Conservation (phyloP, 1,284 basidiomycete genomes). For the Leccinum subspadiceum region DNA sequence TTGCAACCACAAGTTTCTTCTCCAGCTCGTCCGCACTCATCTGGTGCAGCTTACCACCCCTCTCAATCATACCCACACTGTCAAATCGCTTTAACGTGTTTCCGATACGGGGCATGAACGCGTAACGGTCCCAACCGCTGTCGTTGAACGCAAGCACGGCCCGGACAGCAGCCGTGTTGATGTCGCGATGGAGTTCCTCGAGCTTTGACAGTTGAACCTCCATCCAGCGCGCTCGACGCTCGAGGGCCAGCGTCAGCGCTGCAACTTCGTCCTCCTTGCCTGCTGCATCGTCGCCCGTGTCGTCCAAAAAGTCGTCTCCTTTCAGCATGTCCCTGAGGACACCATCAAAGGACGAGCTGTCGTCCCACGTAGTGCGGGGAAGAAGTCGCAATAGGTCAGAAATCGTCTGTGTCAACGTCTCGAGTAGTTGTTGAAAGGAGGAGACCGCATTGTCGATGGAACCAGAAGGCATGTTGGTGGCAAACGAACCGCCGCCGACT, state of each 20-base stretch:
- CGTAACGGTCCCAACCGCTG: constrained; percentile 74
- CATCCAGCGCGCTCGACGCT: constrained; percentile 85
- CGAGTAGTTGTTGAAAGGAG: constrained; percentile 80
- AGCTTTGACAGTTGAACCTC: constrained; percentile 82
- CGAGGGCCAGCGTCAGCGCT: constrained; percentile 74
- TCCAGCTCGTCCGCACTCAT: constrained; percentile 74
- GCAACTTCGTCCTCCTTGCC: constrained; percentile 77
- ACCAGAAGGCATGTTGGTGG: constrained; percentile 74
- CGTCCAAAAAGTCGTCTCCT: constrained; percentile 79
- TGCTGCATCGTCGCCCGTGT: constrained; percentile 59
- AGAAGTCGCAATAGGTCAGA: constrained; percentile 78
- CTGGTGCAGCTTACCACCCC: constrained; percentile 41
- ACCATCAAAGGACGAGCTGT: constrained; percentile 81
- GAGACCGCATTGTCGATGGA: constrained; percentile 84
- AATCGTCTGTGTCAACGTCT: constrained; percentile 83
- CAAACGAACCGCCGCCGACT: constrained; percentile 80
- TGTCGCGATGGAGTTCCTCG: constrained; percentile 81
- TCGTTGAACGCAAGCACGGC: constrained; percentile 80
- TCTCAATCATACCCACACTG: constrained; percentile 54
- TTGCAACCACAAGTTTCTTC: constrained; percentile 64
- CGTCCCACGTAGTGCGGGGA: constrained; percentile 82
- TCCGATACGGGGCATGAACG: constrained; percentile 61
- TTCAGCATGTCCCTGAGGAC: constrained; percentile 82
- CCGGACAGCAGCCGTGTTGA: constrained; percentile 79
- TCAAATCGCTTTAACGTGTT: constrained; percentile 69